A percentile compares a stretch with the other conserved stretches of the same genome.
These are phyloP conservation scores for Cryptococcus sp. DNA, from an alignment of 1,284 basidiomycete species.

Conservation along the genomic window DNA sequence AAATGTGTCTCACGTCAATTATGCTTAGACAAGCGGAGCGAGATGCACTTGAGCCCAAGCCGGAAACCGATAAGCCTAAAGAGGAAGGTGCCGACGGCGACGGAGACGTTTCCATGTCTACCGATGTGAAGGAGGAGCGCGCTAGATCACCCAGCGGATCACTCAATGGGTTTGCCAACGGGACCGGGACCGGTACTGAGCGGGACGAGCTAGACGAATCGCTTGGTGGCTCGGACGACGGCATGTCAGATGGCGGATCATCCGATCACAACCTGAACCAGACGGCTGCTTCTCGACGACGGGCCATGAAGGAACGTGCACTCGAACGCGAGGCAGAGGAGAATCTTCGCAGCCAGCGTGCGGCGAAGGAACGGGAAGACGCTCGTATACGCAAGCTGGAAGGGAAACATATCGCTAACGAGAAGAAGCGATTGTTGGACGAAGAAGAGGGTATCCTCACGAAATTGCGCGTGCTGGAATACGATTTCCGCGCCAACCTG, in stretches of 20 bases:
- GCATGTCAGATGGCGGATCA: conserved; percentile 24
- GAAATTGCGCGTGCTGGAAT: conserved; percentile 81
- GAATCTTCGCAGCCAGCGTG: conserved; percentile 67
- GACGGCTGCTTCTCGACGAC: conserved; percentile 38
- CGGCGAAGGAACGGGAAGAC: conserved; percentile 47
- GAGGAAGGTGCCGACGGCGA: conserved; percentile 62
- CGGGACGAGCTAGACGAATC: conserved; percentile 47
- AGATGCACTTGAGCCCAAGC: conserved; percentile 49
- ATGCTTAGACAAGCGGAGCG: conserved; percentile 49
- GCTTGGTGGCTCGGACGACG: conserved; percentile 24
- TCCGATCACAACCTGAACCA: conserved; percentile 16
- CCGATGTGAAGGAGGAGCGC: conserved; percentile 27
- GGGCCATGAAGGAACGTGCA: conserved; percentile 49
- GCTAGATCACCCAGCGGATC: conserved; percentile 24
- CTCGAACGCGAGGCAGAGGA: conserved; percentile 53
- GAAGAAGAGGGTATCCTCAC: conserved; percentile 78
- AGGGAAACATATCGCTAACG: conserved; percentile 48
- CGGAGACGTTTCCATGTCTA: conserved; percentile 65
- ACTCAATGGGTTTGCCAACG: conserved; percentile 31
- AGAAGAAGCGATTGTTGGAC: conserved; percentile 79
- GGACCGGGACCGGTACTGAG: conserved; percentile 28
- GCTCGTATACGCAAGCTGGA: conserved; percentile 40
- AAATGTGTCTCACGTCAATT: conserved; percentile 5
- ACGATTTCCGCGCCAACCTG: conserved; percentile 85
- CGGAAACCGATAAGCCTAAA: conserved; percentile 19